A percentile compares a stretch with the other conserved stretches of the same genome.
Evolutionary conservation across 805 yeast species (phyloP).

Genomic region (Yarrowia hollandica): DNA sequence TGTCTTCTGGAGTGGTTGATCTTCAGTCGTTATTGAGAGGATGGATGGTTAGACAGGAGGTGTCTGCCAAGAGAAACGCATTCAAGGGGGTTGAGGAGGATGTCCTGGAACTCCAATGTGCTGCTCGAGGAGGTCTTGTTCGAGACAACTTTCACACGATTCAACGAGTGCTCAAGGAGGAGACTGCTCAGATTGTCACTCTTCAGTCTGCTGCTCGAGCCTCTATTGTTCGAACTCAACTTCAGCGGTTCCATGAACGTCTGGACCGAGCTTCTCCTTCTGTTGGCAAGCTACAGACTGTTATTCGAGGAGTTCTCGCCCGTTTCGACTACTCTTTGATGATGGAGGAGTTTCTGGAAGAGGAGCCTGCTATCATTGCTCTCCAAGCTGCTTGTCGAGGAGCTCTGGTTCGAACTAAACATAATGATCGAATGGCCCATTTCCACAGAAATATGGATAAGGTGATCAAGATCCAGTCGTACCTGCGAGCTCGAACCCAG

Average conservation of each 20-base stretch:
- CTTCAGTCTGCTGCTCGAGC: conserved; percentile 16
- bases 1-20: conserved; percentile 38
- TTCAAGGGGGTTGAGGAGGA: neutral
- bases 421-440: conserved; percentile 43
- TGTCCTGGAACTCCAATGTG: conserved; percentile 6
- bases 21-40: conserved; percentile 65
- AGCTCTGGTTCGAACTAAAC: conserved; percentile 36
- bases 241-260: conserved; percentile 31
- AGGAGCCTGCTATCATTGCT: conserved; percentile 35
- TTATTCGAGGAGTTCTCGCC: conserved; percentile 43
- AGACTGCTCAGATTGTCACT: neutral
- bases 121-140: conserved; percentile 4
- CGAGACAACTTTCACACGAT: neutral
- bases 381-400: conserved; percentile 44
- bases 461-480: conserved; percentile 72
- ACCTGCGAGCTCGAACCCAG: conserved; percentile 64
- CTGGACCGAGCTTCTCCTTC: conserved; percentile 34
- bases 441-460: conserved; percentile 58
- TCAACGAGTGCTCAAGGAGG: neutral
- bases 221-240: conserved; percentile 20
- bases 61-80: neutral
- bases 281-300: conserved; percentile 41
- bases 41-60: conserved; percentile 33
- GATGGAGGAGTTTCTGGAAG: conserved; percentile 43
- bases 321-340: conserved; percentile 41